phyloP scores from a whole-genome alignment of 768 basidiomycete genomes.

The Pulveroboletus sp. region DNA sequence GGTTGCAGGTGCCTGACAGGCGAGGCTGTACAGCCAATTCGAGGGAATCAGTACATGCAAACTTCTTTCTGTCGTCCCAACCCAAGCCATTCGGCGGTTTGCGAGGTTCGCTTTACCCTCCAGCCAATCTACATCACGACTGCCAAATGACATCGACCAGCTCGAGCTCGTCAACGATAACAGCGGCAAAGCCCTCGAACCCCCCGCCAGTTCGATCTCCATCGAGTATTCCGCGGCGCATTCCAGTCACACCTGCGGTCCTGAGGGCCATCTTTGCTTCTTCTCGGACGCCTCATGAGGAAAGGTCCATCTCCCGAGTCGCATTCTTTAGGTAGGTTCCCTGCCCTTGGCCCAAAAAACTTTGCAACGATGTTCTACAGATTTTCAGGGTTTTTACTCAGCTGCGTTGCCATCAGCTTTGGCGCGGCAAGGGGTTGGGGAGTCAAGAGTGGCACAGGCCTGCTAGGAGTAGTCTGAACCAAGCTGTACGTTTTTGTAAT shows the following conservation, averaged over 20 bases:
- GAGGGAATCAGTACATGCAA: not conserved
- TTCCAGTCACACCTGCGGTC: slow-evolving; percentile 80
- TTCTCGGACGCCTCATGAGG: slow-evolving; percentile 74
- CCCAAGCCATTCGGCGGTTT: slow-evolving; percentile 20
- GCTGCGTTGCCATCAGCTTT: slow-evolving; percentile 75
- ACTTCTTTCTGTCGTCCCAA: not conserved
- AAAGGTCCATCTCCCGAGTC: slow-evolving; percentile 76
- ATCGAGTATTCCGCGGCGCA: slow-evolving; percentile 50
- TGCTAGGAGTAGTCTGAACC: slow-evolving; percentile 58
- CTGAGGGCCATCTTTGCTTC: slow-evolving; percentile 83
- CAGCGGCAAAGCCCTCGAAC: slow-evolving; percentile 33
- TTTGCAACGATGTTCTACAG: slow-evolving; percentile 32
- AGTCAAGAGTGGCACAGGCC: slow-evolving; percentile 57
- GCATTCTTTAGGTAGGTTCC: slow-evolving; percentile 74
- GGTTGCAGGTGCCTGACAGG: not conserved
- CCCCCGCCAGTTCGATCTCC: slow-evolving; percentile 33
- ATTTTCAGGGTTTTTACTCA: slow-evolving; percentile 78
- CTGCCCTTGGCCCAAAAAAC: not conserved
- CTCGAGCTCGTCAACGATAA: slow-evolving; percentile 49
- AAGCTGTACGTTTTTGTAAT: not conserved
- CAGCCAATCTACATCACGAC: not conserved
- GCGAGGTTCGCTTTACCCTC: slow-evolving; percentile 7
- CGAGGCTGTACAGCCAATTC: slow-evolving; percentile 1
- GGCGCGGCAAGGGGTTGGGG: slow-evolving; percentile 68
- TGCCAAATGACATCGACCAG: slow-evolving; percentile 33